Percentiles rank a stretch among this genome's conserved stretches.
Evolutionary conservation across 2,329 filamentous ascomycete species (phyloP).

Genomic region (Cordyceps cicadae): DNA sequence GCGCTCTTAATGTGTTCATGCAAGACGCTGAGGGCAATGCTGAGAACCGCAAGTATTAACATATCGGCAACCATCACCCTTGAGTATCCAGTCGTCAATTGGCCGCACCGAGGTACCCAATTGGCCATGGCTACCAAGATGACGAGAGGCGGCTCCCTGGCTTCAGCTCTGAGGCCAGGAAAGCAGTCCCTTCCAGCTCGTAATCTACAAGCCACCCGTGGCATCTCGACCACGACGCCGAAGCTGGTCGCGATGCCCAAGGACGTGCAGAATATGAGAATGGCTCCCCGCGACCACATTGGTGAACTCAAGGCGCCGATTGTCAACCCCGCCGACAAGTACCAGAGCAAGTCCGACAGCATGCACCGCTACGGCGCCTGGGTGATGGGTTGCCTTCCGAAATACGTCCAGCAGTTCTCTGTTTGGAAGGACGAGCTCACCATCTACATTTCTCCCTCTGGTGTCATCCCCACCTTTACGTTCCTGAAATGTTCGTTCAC

Average conservation of each 20-base stretch:
- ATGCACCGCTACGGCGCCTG: constrained; percentile 94
- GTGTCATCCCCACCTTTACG: constrained; percentile 81
- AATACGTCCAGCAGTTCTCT: constrained; percentile 98
- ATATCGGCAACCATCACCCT: constrained; percentile 18
- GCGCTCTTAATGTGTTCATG: neutral
- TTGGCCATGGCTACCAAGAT: constrained; percentile 53
- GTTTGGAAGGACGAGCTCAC: constrained; percentile 99
- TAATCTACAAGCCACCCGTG: constrained; percentile 35
- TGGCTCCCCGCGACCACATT: constrained; percentile 48
- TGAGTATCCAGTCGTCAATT: constrained; percentile 33
- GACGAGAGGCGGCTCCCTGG: constrained; percentile 47
- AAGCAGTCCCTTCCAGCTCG: constrained; percentile 35
- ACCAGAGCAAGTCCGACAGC: constrained; percentile 74
- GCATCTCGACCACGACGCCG: constrained; percentile 42
- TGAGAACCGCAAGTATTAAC: constrained; percentile 14
- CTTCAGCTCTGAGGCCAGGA: constrained; percentile 47
- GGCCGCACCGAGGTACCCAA: constrained; percentile 28
- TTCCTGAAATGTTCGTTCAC: constrained; percentile 71
- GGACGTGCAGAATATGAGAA: constrained; percentile 59
- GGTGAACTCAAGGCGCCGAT: constrained; percentile 67
- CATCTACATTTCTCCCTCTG: constrained; percentile 82
- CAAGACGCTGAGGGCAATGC: neutral
- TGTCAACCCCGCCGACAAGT: constrained; percentile 90
- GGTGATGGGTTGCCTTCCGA: constrained; percentile 91
- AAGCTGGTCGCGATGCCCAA: constrained; percentile 49